Evolutionary conservation across 2,329 filamentous ascomycete species (phyloP), one percentile per base, ranked within the genome.

Genomic region (Colletotrichum scovillei): DNA sequence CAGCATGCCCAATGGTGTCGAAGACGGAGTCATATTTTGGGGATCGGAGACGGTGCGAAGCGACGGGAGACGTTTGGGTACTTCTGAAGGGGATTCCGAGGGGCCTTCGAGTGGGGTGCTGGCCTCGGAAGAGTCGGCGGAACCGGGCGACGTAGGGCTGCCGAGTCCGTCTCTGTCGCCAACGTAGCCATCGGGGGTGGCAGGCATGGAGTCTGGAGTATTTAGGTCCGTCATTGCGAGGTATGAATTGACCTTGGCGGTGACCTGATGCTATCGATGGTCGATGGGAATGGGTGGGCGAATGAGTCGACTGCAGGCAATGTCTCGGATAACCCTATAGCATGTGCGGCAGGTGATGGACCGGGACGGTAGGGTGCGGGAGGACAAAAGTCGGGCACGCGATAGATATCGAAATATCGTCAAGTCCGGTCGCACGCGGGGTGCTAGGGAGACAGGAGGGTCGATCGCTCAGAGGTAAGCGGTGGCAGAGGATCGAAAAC

Each of bases 1-100:
- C 78, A 98, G 85, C 71, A 94, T 89, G 53, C 95, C 95, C 4
- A 95, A 86, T 53, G 94, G 92, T 32, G 93, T 97, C n/a, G 95
- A 98, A n/a, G 92, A 95, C 7, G 93, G 85, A 69, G 90, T 94
- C 91, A 97, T 95, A 67, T 84, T 86, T 75, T 86, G 84, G 24
- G 91, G 84, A 63, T 92, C 89, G 67, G 91, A 91, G 24, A 89
- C 82, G 59, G 90, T 89, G 77, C 91, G 89, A 55, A 91, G 81
- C 5, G 90, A 90, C 24, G 90, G 87, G 71, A 92, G 79, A 81
- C 91, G 83, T 80, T 88, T 85, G 68, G 86, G 85, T 49, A 77
- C 73, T 69, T 86, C 85, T 74, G 74, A 70, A 22, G 78, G 30
- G n/a, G 67, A 35, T 52, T 85, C 74, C 76, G 79, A 71, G 69